Conservation (phyloP, 1,139 yeast species). For the Candida sanyaensis region DNA sequence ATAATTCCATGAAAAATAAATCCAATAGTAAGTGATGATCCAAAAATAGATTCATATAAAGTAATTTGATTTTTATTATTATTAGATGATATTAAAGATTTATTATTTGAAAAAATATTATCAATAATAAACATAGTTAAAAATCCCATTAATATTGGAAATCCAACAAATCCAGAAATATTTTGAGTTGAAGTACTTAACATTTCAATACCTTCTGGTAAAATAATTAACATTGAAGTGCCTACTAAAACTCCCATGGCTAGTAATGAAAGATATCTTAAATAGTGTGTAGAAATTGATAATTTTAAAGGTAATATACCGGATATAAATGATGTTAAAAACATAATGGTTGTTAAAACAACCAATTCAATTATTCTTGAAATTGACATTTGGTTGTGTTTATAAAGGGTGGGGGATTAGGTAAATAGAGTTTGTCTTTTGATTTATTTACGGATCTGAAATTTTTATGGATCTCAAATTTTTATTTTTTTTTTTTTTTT, state of each 20-base stretch:
- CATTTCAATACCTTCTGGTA: constrained; percentile 70
- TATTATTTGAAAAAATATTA: constrained; percentile 22
- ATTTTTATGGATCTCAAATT: too few species aligned
- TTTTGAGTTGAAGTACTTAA: constrained; percentile 27
- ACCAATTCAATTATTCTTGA: constrained; percentile 8
- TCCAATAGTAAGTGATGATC: constrained; percentile 56
- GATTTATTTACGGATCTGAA: too few species aligned
- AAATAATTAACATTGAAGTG: constrained; percentile 61
- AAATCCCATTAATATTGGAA: constrained; percentile 49
- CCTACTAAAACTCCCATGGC: constrained; percentile 68
- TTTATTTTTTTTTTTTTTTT: not conserved
- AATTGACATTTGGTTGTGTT: not conserved
- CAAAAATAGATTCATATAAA: constrained; percentile 25
- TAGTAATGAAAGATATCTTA: constrained; percentile 39
- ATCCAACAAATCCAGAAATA: constrained; percentile 26
- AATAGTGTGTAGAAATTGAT: constrained; percentile 13
- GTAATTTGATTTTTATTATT: constrained; percentile 6
- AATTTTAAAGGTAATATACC: constrained; percentile 34
- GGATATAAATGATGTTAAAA: constrained; percentile 29
- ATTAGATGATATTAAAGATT: too few species aligned
- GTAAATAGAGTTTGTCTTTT: too few species aligned
- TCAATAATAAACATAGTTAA: constrained; percentile 53
- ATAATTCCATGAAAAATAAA: constrained; percentile 66
- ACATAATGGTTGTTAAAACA: constrained; percentile 25
- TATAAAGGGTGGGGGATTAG: too few species aligned